Percentiles rank a stretch among this genome's conserved stretches.
Evolutionary conservation across 176 grass and related monocot species (phyloP).

Genomic region (Carex littledalei): DNA sequence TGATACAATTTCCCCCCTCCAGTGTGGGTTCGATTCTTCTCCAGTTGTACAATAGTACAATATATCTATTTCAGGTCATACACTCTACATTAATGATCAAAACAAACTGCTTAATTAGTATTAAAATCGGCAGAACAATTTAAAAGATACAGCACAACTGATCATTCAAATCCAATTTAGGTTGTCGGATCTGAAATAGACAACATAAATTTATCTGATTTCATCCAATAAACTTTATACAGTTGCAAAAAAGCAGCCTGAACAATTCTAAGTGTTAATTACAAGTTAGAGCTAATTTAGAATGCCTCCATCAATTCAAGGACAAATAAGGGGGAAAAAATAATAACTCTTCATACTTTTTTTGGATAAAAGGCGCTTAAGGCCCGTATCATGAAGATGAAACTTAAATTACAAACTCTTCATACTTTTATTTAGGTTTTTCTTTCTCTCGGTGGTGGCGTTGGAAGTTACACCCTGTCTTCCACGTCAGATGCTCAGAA

Average conservation of each 20-base stretch:
- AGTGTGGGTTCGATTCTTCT: no score
- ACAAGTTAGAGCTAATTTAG: neutral
- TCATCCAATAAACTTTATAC: neutral
- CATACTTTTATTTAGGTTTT: slow-evolving; percentile 20
- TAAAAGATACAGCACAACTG: neutral
- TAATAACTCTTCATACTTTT: neutral
- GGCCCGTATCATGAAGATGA: no score
- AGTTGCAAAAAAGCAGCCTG: neutral
- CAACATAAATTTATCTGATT: neutral
- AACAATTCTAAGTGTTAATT: neutral
- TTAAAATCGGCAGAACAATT: no score
- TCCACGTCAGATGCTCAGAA: slow-evolving; percentile 32
- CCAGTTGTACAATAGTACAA: no score
- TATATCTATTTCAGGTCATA: no score
- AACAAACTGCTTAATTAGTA: no score
- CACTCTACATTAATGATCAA: no score
- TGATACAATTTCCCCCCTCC: no score
- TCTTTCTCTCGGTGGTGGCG: slow-evolving; percentile 58
- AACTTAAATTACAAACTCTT: no score
- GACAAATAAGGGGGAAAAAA: neutral
- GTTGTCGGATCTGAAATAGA: neutral
- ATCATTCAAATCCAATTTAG: neutral
- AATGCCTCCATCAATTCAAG: neutral
- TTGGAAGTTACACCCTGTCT: slow-evolving; percentile 36
- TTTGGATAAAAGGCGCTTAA: no score